Evolutionary conservation across 441 rosid genomes (phyloP).

Genomic region (Croton setiger): DNA sequence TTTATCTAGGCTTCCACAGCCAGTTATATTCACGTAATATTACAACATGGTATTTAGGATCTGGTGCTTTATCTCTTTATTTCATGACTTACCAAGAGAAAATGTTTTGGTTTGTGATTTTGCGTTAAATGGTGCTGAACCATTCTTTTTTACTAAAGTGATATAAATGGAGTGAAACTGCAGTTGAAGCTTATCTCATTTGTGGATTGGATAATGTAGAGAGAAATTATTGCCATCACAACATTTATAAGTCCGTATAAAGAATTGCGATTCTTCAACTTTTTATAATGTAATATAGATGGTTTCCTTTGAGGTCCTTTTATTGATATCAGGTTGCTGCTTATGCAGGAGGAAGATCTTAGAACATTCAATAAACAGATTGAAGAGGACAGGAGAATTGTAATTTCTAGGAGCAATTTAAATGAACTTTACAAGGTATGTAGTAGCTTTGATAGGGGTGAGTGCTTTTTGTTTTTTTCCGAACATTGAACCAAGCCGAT

Average conservation of each 20-base stretch:
- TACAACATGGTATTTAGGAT: background rate
- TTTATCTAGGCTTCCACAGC: too few species aligned
- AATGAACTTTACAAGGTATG: conserved; percentile 79
- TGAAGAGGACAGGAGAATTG: conserved; percentile 84
- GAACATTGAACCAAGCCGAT: too few species aligned
- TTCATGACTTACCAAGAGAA: too few species aligned
- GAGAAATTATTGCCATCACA: conserved; percentile 1
- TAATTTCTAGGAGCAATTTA: conserved; percentile 80
- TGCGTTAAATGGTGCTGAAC: background rate
- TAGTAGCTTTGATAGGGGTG: background rate
- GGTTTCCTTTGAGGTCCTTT: background rate
- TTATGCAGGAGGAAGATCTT: conserved; percentile 75
- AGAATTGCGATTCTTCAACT: background rate
- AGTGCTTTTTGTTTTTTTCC: too few species aligned
- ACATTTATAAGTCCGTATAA: too few species aligned
- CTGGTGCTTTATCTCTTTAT: background rate
- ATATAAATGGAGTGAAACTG: background rate
- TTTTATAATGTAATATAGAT: background rate
- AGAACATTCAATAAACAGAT: conserved; percentile 77
- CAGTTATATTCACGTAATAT: too few species aligned
- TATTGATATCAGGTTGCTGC: background rate
- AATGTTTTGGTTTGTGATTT: background rate
- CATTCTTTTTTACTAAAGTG: background rate
- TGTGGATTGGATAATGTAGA: background rate
- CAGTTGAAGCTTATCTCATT: conserved; percentile 1